Evolutionary conservation across 2,329 filamentous ascomycete species (phyloP).

Genomic region (Cytospora schulzeri): DNA sequence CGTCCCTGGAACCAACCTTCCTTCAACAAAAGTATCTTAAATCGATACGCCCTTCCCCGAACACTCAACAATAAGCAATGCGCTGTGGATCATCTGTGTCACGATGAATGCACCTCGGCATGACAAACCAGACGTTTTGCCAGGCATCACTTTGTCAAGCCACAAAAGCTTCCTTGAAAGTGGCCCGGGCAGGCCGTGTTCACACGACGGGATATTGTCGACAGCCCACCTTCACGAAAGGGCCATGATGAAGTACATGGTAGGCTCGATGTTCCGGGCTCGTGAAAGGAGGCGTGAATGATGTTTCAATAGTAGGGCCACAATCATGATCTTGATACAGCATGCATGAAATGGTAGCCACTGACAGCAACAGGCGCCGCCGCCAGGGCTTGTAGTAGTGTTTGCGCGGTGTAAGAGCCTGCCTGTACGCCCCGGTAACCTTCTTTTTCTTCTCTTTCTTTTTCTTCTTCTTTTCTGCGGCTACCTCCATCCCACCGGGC

Average conservation of each 20-base stretch:
- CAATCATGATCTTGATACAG: background rate
- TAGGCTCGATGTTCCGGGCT: background rate
- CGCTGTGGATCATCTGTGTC: background rate
- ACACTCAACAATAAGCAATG: background rate
- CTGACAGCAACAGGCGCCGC: background rate
- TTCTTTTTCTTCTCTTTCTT: background rate
- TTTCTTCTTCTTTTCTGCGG: background rate
- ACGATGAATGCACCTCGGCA: background rate
- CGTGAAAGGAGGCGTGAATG: background rate
- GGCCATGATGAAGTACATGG: background rate
- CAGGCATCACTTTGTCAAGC: background rate
- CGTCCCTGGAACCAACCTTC: background rate
- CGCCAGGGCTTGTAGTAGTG: background rate
- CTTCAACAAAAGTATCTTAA: background rate
- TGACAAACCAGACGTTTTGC: background rate
- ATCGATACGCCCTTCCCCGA: background rate
- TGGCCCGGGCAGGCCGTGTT: background rate
- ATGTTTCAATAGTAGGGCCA: background rate
- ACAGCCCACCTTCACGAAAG: background rate
- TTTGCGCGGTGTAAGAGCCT: background rate
- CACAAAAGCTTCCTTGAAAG: background rate
- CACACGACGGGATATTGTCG: background rate
- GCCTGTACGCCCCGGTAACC: background rate
- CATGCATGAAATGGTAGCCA: background rate
- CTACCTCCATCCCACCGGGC: background rate